Evolutionary conservation across 1,284 basidiomycete species (phyloP), one percentile per base, ranked within the genome.

Genomic region (Neolentinus lepideus): DNA sequence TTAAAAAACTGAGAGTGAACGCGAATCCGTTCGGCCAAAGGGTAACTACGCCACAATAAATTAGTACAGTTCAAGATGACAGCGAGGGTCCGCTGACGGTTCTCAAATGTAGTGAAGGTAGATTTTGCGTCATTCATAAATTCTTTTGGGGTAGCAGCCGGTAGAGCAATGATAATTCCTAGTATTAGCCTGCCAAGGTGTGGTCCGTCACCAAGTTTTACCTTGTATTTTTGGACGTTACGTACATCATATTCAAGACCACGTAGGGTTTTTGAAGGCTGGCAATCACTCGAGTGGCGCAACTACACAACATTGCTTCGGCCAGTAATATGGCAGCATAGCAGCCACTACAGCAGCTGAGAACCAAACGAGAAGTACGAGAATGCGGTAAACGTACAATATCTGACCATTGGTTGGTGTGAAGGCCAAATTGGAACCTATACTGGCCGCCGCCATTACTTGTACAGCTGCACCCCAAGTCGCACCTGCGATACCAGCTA

Each of bases 391-490:
- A 12, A 71, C 81, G 55, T 65, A 88, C 87, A 78, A 89, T 36
- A 75, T 78, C 63, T 83, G 78, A 0, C 70, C 77, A 47, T 73
- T 71, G 0, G 84, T 86, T 1, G 83, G 69, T 19, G 68, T 62
- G 62, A 81, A 89, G 1, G 62, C 68, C 46, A 73, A 73, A 21
- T 74, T 69, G 6, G 81, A 76, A 0, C 81, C 80, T 38, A 90
- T 86, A 52, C 71, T 80, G 1, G 74, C 80, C 0, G 84, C 86
- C 6, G 86, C 87, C 71, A 83, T 80, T 26, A 90, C 70, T 63
- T 90, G 87, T 0, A 88, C 75, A 0, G 88, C 84, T 51, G 80
- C 83, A 24, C 83, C 89, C 88, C 88, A 92, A 58, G 87, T 85
- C 25, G 90, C 82, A 0, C 86, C 88, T 0, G 90, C 87, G 0